Base-by-base conservation (phyloP, 768 basidiomycete genomes). In the Clavulina sp. region DNA sequence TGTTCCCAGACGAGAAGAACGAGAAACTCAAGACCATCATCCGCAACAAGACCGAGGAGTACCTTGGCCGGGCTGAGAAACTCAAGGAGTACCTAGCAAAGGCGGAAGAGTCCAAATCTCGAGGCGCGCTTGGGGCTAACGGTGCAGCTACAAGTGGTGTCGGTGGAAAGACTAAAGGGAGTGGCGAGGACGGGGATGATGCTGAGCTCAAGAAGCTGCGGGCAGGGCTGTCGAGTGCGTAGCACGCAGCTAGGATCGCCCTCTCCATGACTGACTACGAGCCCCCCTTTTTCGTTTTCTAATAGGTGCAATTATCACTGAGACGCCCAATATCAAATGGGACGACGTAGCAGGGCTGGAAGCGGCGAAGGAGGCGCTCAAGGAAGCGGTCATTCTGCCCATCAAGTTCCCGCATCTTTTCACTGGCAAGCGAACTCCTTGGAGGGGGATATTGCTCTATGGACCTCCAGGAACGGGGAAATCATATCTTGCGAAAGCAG, bases 381-480 rank as follows among this genome's bases (percentile, higher is more conserved):
- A 97, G 63, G 95, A 97, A 64, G 93, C 95, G 33, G 95, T 97
- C 63, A 95, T 97, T 62, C 72, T 99, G n/a, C 95, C 95, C 3
- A 96, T 96, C 74, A 97, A 97, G 65, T 97, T 96, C 60, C 95
- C 95, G 1, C 91, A 96, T 66, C 74, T 99, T 28, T 99, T 99
- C 68, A 96, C 92, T 1, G 95, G 93, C 34, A 97, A 97, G 65
- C 81, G 95, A 18, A 96, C 92, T 6, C 93, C 95, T 2, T 97
- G 95, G 95, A 75, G 74, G 46, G 95, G 95, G 4, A 97, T 99
- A 49, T 67, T 99, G 52, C 70, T 99, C 3, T 99, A 99, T 61
- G 95, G 95, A 0, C 95, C 95, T 18, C 95, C 95, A 0, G 95
- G 95, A 2, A 97, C 95, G 6, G 95, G 95, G 13, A 99, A 99